phyloP scores from a whole-genome alignment of 140 eudicot genomes.

The Flaveria floridana region DNA sequence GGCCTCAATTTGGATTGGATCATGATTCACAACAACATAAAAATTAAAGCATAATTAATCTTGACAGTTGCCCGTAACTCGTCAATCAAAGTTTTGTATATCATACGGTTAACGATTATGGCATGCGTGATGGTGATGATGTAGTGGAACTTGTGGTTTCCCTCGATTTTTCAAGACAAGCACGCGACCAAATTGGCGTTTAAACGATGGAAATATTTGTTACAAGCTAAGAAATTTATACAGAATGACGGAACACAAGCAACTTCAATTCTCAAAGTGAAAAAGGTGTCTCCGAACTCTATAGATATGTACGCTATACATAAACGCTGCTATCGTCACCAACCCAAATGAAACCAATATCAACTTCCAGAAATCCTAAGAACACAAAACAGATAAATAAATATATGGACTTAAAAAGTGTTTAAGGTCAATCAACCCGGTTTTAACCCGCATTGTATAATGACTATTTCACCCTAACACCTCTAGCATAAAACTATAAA shows the following conservation, averaged over 20 bases:
- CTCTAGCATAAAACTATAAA: neutral
- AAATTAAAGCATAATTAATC: no score
- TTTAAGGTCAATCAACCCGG: neutral
- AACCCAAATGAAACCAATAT: slow-evolving; percentile 49
- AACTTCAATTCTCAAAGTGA: slow-evolving; percentile 75
- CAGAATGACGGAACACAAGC: slow-evolving; percentile 11
- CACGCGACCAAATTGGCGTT: no score
- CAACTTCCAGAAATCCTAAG: slow-evolving; percentile 86
- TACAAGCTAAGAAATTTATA: slow-evolving; percentile 5
- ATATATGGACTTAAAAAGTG: neutral
- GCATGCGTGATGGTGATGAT: no score
- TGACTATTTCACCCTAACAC: neutral
- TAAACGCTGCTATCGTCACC: slow-evolving; percentile 59
- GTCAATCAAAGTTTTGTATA: no score
- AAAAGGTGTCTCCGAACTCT: slow-evolving; percentile 66
- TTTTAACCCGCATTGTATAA: no score
- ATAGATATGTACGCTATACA: slow-evolving; percentile 70
- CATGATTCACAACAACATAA: no score
- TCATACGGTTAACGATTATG: no score
- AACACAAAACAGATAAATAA: neutral
- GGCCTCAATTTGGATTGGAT: no score
- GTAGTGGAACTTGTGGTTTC: no score
- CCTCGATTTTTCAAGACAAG: no score
- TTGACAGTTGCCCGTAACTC: no score
- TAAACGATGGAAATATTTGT: neutral